Conservation (phyloP, 768 basidiomycete genomes). For the Gymnopilus junonius region DNA sequence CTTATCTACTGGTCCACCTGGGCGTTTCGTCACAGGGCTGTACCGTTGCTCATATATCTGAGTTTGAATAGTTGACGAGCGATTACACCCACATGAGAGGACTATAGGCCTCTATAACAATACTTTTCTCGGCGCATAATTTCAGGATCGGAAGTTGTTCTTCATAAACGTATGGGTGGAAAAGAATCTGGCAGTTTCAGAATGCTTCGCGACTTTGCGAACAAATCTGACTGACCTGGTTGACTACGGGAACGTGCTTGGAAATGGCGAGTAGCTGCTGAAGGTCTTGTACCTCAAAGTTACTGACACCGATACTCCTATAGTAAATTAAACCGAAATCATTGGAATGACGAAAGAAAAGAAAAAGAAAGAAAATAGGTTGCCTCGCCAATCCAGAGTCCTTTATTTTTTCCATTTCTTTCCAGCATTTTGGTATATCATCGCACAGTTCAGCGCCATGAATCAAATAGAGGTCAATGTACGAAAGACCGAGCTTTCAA, state of each 20-base stretch:
- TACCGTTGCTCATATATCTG: not conserved
- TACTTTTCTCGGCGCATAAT: constrained; percentile 40
- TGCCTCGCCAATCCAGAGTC: constrained; percentile 57
- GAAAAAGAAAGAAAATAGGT: not conserved
- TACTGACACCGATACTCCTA: constrained; percentile 71
- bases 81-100: constrained; percentile 45
- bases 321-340: not conserved
- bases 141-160: constrained; percentile 53
- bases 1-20: constrained; percentile 67
- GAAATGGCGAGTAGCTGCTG: constrained; percentile 56
- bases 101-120: constrained; percentile 74
- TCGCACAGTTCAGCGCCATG: constrained; percentile 56
- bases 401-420: constrained; percentile 61
- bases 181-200: constrained; percentile 47
- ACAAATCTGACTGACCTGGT: constrained; percentile 52
- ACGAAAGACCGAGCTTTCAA: constrained; percentile 58
- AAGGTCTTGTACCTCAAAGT: constrained; percentile 62
- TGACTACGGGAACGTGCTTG: constrained; percentile 65
- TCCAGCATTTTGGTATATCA: constrained; percentile 66
- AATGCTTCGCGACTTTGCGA: not conserved
- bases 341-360: not conserved
- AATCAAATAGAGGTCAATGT: constrained; percentile 75
- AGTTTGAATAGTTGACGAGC: not conserved
- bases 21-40: constrained; percentile 55
- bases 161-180: constrained; percentile 71